Conservation (phyloP, 108 stramenopile species). For the Skeletonema costatum region DNA sequence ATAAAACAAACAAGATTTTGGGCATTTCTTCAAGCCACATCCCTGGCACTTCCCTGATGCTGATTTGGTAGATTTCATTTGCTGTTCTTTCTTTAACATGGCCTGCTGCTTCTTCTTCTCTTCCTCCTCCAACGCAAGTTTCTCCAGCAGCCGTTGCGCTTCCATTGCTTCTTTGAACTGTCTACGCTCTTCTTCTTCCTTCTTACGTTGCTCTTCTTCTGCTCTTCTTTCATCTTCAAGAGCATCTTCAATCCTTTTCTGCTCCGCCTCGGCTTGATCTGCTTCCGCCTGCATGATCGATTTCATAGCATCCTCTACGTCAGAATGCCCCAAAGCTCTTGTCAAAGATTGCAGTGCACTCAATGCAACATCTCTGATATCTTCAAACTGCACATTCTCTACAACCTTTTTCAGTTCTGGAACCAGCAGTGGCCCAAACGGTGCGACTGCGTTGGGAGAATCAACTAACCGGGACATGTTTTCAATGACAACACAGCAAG, state of each 20-base stretch:
- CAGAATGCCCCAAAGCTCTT: conserved; percentile 81
- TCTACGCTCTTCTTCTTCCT: conserved; percentile 82
- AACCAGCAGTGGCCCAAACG: conserved; percentile 92
- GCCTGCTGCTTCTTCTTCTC: conserved; percentile 67
- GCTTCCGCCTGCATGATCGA: conserved; percentile 52
- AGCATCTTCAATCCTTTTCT: conserved; percentile 69
- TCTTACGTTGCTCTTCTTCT: conserved; percentile 64
- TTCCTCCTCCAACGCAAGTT: conserved; percentile 59
- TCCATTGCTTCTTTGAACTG: conserved; percentile 92
- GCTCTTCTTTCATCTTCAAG: conserved; percentile 72
- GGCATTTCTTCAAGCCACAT: conserved; percentile 91
- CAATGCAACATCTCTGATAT: conserved; percentile 94
- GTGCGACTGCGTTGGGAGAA: conserved; percentile 92
- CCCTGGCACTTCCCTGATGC: conserved; percentile 81
- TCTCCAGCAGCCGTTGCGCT: conserved; percentile 82
- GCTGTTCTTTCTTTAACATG: conserved; percentile 64
- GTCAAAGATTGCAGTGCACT: conserved; percentile 81
- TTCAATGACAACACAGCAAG: conserved; percentile 94
- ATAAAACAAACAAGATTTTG: conserved; percentile 82
- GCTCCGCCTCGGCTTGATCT: conserved; percentile 59
- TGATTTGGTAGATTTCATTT: conserved; percentile 73
- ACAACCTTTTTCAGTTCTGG: conserved; percentile 95
- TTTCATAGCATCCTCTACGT: conserved; percentile 59
- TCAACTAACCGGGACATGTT: conserved; percentile 97
- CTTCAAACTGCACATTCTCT: conserved; percentile 94